Conservation (phyloP, 441 rosid species). For the Lagerstroemia fauriei region DNA sequence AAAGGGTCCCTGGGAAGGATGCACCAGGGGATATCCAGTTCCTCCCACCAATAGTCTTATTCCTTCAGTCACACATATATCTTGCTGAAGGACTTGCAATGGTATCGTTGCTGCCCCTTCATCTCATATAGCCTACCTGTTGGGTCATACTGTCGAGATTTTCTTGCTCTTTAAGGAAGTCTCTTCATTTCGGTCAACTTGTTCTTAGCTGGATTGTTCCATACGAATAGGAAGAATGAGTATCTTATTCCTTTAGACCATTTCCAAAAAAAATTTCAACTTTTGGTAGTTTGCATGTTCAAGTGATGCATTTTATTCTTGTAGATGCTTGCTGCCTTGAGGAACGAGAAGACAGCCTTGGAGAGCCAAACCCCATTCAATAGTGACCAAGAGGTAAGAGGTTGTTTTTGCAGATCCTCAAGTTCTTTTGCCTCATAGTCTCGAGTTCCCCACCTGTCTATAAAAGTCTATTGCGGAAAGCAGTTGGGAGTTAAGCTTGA, state of each 20-base stretch:
- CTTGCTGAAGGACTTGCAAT: constrained; percentile 87
- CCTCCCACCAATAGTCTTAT: constrained; percentile 64
- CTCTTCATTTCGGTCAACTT: background rate
- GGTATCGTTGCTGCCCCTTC: constrained; percentile 43
- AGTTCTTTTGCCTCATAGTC: background rate
- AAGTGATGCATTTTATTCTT: constrained; percentile 22
- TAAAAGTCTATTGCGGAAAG: background rate
- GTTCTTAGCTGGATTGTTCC: background rate
- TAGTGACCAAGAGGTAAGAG: constrained; percentile 72
- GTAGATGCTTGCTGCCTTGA: constrained; percentile 87
- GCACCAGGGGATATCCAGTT: constrained; percentile 60
- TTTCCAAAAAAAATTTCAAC: no score
- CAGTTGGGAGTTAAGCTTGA: background rate
- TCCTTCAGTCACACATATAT: constrained; percentile 79
- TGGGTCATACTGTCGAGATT: background rate
- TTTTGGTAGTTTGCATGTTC: background rate
- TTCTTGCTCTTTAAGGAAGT: background rate
- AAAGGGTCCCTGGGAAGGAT: constrained; percentile 65
- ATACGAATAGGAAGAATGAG: no score
- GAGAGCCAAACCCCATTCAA: constrained; percentile 72
- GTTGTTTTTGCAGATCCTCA: background rate
- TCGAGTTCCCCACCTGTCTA: background rate
- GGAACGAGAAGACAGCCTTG: constrained; percentile 61
- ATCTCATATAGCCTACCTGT: background rate
- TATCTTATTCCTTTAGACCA: background rate